Conservation (phyloP, 768 basidiomycete species). For the Lentinula raphanica region DNA sequence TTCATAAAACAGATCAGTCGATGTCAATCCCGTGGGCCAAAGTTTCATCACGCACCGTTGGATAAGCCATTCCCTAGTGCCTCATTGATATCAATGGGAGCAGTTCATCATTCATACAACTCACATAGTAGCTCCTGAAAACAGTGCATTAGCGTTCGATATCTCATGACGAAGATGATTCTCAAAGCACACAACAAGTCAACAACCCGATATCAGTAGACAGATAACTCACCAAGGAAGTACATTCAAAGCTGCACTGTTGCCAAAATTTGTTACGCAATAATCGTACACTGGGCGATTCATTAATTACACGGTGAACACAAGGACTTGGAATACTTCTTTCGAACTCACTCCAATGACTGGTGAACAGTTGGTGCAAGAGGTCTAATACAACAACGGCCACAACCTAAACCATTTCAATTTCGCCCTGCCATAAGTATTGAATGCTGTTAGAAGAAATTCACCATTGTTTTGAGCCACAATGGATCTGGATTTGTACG, state of each 20-base stretch:
- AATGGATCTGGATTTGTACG: background rate
- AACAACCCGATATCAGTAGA: too few relatives aligned
- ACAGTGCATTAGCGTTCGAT: background rate
- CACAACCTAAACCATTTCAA: background rate
- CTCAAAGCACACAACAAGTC: too few relatives aligned
- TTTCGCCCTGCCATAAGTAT: background rate
- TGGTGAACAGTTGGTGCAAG: conserved; percentile 1
- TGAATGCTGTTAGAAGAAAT: background rate
- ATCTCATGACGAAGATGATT: too few relatives aligned
- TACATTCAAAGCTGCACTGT: background rate
- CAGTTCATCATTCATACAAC: background rate
- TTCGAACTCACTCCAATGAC: background rate
- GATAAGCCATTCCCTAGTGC: conserved; percentile 5
- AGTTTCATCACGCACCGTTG: conserved; percentile 3
- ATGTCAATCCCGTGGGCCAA: background rate
- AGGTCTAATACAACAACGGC: background rate
- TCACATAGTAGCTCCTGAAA: conserved; percentile 5
- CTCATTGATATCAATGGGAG: background rate
- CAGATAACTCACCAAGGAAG: conserved; percentile 1
- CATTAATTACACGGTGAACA: background rate
- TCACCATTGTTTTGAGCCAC: background rate
- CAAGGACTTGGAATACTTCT: background rate
- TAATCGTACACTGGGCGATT: background rate
- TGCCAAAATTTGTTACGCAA: conserved; percentile 5
- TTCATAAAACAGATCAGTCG: background rate